Evolutionary conservation across 768 basidiomycete species (phyloP), one percentile per base, ranked within the genome.

Genomic region (Paxillus ammoniavirescens): DNA sequence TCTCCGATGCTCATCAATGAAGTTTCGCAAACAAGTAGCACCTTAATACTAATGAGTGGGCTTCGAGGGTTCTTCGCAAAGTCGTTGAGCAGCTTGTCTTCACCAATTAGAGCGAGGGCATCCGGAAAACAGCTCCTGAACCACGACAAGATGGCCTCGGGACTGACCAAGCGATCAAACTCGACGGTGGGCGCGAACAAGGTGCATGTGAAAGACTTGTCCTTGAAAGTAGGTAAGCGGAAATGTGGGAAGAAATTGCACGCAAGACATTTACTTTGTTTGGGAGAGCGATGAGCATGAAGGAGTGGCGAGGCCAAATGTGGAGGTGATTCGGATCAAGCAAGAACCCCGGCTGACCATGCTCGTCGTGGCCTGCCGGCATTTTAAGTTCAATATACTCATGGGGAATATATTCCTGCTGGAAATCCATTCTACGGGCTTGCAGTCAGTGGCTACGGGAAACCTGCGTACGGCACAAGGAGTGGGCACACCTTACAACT

Each of bases 231-330:
- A 52, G 51, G 49, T 65, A 55, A 65, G 56, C 43, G 26, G 50
- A 58, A 51, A 59, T 53, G 55, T 55, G 63, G 67, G 70, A 65
- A 65, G 68, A 49, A 51, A 50, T 42, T 60, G 55, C 57, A 64
- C 10, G 41, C 61, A 52, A 44, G 28, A 42, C 40, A 64, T 63
- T 74, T 74, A 96, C 96, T 81, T 91, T 87, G 78, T 99, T 99
- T 61, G 96, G 94, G 53, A 99, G 84, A 18, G 93, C 96, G 65
- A 99, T 98, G 64, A 99, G 83, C 96, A 99, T 99, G 80, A 98
- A 98, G 44, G 93, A 92, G 72, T 94, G 91, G 67, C 96, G 89
- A 60, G 96, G 97, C 96, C 96, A 99, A 65, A 99, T 98, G 75
- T 99, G 96, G 61, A 99, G 86, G 72, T 98, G 91, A 72, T 90